These are phyloP conservation scores for Flaveria robusta DNA, from an alignment of 129 eudicot genomes.

Conservation along the genomic window DNA sequence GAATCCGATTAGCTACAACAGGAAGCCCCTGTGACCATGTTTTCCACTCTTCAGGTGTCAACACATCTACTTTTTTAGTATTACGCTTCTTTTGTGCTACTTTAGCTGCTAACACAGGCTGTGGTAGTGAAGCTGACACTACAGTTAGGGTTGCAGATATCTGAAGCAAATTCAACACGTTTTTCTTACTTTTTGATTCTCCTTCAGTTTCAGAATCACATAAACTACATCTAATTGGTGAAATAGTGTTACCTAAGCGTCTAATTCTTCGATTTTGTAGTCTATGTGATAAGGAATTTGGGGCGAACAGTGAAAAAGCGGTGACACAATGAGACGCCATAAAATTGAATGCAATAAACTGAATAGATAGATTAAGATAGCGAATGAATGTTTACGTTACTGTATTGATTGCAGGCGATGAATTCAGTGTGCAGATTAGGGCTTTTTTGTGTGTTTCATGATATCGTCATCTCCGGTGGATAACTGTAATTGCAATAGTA, in stretches of 20 bases:
- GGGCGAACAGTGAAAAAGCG: constrained; percentile 46
- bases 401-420: constrained; percentile 11
- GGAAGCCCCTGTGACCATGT: constrained; percentile 81
- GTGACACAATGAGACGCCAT: constrained; percentile 61
- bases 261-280: constrained; percentile 31
- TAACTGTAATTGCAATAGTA: not conserved
- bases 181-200: constrained; percentile 34
- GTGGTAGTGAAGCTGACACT: constrained; percentile 66
- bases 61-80: constrained; percentile 43
- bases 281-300: constrained; percentile 29
- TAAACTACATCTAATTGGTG: constrained; percentile 37
- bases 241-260: constrained; percentile 16
- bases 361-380: constrained; percentile 6
- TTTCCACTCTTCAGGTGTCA: constrained; percentile 64
- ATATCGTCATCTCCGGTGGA: constrained; percentile 17
- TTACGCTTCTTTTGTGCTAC: constrained; percentile 55
- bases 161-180: constrained; percentile 40
- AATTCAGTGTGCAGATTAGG: constrained; percentile 16
- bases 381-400: constrained; percentile 30
- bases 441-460: constrained; percentile 23
- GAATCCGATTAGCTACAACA: constrained; percentile 50
- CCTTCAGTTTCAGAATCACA: constrained; percentile 34
- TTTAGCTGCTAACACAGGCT: constrained; percentile 60
- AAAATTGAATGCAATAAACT: not conserved
- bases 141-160: constrained; percentile 72